Conservation (phyloP, 2,329 filamentous ascomycete genomes). For the Nothomitra cinnamomea region DNA sequence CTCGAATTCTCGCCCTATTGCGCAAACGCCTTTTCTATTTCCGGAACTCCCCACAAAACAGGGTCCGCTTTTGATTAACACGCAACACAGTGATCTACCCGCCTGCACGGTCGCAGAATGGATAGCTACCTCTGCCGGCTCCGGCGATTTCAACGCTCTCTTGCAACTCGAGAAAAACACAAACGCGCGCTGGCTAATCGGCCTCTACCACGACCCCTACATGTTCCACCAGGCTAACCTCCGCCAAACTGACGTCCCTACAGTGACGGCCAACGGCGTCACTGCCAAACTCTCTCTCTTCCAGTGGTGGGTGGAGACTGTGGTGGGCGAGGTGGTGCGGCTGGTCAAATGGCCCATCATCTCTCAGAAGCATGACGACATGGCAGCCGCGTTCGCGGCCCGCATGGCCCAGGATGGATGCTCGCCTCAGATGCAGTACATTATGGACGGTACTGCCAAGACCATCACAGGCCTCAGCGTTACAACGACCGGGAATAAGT, state of each 20-base stretch:
- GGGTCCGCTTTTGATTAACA: no score
- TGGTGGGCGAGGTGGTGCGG: constrained; percentile 35
- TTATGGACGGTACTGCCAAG: constrained; percentile 24
- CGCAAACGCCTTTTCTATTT: no score
- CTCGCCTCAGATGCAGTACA: constrained; percentile 31
- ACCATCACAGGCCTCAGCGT: constrained; percentile 34
- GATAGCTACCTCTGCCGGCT: constrained; percentile 22
- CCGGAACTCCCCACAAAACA: no score
- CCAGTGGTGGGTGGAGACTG: constrained; percentile 38
- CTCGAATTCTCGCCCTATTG: no score
- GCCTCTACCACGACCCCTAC: constrained; percentile 36
- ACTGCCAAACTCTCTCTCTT: constrained; percentile 36
- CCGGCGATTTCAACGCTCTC: constrained; percentile 35
- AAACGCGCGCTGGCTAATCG: constrained; percentile 39
- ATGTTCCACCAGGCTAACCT: constrained; percentile 50
- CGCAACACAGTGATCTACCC: constrained; percentile 25
- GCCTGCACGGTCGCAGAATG: neutral
- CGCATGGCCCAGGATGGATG: constrained; percentile 37
- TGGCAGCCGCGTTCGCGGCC: constrained; percentile 32
- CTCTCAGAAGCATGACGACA: constrained; percentile 38
- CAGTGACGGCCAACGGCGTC: constrained; percentile 25
- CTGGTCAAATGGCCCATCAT: constrained; percentile 37
- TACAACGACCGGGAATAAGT: constrained; percentile 31
- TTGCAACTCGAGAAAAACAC: constrained; percentile 33
- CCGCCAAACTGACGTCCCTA: constrained; percentile 7